Evolutionary conservation across 192 early-diverging fungal genomes (phyloP).

Genomic region (Coemansia sp.): DNA sequence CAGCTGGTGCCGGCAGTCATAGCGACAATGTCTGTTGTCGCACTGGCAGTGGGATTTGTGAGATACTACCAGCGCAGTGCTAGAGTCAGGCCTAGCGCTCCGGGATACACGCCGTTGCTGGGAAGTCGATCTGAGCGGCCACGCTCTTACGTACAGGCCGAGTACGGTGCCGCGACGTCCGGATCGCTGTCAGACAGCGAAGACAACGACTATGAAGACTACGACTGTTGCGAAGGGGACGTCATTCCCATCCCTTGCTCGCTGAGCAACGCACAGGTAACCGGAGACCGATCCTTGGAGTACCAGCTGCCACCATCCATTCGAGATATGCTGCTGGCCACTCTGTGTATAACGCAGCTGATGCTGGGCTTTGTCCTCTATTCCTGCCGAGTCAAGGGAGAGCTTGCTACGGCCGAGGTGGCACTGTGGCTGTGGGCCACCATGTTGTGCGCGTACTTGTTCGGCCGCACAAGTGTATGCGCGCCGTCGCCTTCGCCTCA

Average conservation of each 20-base stretch:
- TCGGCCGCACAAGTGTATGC: conserved; percentile 12
- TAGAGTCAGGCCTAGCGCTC: background rate
- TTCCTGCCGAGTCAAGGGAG: background rate
- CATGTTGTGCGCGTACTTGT: conserved; percentile 27
- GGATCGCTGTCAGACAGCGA: conserved; percentile 1
- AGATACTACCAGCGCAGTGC: conserved; percentile 5
- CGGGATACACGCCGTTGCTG: conserved; percentile 4
- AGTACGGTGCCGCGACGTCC: conserved; percentile 8
- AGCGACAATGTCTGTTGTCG: conserved; percentile 11
- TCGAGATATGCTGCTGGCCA: conserved; percentile 29
- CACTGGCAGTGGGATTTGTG: conserved; percentile 9
- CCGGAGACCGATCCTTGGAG: background rate
- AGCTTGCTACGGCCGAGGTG: conserved; percentile 13
- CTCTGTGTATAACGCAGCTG: conserved; percentile 15
- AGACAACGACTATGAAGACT: conserved; percentile 12
- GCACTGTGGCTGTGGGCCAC: conserved; percentile 39
- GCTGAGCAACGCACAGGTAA: background rate
- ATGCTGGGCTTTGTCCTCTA: conserved; percentile 10
- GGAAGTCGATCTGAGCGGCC: background rate
- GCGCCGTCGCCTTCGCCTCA: conserved; percentile 48
- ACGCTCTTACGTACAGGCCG: background rate
- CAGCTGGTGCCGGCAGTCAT: conserved; percentile 13
- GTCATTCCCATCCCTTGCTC: background rate
- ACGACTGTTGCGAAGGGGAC: background rate
- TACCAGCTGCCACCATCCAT: conserved; percentile 12